These are phyloP conservation scores for Phyllostachys edulis DNA, from an alignment of 176 grass and related monocot species.

Conservation along the genomic window DNA sequence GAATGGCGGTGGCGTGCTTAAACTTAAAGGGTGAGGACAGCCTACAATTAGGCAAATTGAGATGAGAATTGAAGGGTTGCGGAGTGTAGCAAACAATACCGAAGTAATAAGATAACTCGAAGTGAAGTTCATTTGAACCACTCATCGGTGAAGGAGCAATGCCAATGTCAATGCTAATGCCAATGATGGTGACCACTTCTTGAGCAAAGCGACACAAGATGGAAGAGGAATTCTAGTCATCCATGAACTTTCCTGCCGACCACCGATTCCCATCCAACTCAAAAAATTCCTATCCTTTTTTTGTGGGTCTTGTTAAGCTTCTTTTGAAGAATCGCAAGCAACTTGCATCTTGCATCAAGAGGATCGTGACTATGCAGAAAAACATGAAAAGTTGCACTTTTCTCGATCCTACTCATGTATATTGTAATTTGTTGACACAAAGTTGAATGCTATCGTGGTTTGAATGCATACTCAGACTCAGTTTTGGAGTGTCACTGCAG, in stretches of 20 bases:
- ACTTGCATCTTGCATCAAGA: background rate
- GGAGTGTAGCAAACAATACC: background rate
- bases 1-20: constrained; percentile 28
- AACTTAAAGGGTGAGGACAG: constrained; percentile 12
- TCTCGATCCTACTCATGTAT: background rate
- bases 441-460: background rate
- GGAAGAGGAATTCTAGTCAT: constrained; percentile 14
- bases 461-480: background rate
- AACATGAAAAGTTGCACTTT: background rate
- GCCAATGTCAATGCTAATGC: background rate
- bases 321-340: background rate
- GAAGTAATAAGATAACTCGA: background rate
- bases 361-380: background rate
- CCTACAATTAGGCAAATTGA: background rate
- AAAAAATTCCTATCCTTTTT: background rate
- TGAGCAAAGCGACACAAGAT: background rate
- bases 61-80: constrained; percentile 24
- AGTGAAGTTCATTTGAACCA: background rate
- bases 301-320: background rate
- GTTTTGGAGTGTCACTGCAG: background rate
- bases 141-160: background rate
- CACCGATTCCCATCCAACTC: no score
- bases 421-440: background rate
- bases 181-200: background rate
- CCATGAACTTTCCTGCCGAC: background rate